Evolutionary conservation across 73 alveolate genomes (phyloP).

Genomic region (Tetrahymena malaccensis): DNA sequence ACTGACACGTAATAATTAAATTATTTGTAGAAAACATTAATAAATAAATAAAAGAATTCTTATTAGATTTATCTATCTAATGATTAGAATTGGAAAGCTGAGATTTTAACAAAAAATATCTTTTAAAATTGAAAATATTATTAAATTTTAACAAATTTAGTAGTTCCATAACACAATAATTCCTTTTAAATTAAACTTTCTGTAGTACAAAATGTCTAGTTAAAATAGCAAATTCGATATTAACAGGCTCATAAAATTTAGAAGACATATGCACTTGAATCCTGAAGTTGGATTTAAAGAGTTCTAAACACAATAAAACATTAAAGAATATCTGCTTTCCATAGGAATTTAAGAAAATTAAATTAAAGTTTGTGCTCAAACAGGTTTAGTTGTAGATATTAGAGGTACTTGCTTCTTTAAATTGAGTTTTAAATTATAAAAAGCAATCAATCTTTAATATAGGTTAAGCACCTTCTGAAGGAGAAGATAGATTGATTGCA

Average conservation of each 20-base stretch:
- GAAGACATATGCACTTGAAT: slow-evolving; percentile 12
- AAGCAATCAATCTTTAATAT: neutral
- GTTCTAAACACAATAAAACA: neutral
- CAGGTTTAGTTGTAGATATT: slow-evolving; percentile 32
- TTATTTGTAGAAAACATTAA: too few species aligned
- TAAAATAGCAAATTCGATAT: neutral
- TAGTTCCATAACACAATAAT: too few species aligned
- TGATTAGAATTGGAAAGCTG: neutral
- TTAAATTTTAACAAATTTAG: too few species aligned
- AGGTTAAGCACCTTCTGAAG: slow-evolving; percentile 16
- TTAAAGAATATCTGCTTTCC: neutral
- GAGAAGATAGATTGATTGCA: slow-evolving; percentile 46
- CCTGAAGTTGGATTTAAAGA: slow-evolving; percentile 29
- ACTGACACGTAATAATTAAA: too few species aligned
- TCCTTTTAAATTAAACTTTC: neutral
- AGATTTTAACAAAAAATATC: neutral
- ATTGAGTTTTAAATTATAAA: neutral
- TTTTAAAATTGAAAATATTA: too few species aligned
- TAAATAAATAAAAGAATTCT: too few species aligned
- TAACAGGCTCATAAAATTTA: neutral
- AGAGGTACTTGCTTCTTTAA: neutral
- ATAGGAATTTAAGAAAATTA: neutral
- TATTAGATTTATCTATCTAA: too few species aligned
- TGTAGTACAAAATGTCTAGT: neutral
- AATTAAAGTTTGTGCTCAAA: slow-evolving; percentile 11